phyloP scores from a whole-genome alignment of 345 rosid genomes.

The Lenwebbia sp. region DNA sequence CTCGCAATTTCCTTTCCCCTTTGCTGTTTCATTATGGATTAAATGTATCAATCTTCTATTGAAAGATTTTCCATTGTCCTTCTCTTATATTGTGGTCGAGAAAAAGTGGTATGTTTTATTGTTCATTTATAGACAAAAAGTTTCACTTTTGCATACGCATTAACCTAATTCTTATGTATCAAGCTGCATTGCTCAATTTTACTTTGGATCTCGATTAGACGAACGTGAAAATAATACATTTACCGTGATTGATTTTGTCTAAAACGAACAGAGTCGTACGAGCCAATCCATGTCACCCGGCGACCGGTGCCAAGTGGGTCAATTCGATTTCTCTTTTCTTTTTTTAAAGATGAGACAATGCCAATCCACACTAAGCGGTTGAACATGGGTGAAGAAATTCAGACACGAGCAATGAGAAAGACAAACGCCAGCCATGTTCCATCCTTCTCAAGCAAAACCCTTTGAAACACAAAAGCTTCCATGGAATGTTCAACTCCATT shows the following conservation, averaged over 20 bases:
- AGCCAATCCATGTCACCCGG: no score
- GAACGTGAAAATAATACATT: neutral
- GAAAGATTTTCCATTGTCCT: neutral
- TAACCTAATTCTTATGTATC: neutral
- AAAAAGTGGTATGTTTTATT: neutral
- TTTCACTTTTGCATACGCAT: neutral
- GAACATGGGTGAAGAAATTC: neutral
- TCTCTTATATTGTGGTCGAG: neutral
- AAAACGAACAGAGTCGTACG: no score
- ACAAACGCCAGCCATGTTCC: neutral
- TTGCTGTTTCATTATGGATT: neutral
- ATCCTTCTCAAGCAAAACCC: neutral
- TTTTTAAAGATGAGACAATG: neutral
- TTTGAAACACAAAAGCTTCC: neutral
- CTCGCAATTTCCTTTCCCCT: neutral
- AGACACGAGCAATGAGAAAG: neutral
- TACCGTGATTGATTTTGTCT: neutral
- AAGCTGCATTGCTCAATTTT: neutral
- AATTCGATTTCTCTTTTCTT: fast-evolving
- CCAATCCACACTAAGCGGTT: neutral
- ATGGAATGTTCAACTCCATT: neutral
- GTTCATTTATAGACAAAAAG: neutral
- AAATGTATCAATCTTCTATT: neutral
- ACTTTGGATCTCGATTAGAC: neutral
- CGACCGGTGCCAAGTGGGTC: neutral